Evolutionary conservation across 139 green algal species (phyloP), one percentile per base, ranked within the genome.

Genomic region (Coelastrella sp.): DNA sequence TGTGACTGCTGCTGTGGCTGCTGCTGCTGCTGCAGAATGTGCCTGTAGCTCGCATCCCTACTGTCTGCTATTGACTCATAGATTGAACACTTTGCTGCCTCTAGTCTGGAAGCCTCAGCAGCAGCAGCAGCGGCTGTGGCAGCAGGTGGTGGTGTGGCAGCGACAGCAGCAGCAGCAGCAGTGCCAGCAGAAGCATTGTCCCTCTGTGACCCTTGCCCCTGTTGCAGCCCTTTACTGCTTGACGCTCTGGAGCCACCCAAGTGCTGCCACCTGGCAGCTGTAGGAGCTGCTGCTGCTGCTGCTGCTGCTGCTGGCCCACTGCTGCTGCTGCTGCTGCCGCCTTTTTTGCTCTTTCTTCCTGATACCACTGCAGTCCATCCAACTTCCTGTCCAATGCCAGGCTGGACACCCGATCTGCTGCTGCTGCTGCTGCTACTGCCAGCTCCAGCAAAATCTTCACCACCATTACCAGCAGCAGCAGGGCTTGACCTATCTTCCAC

Each of bases 111-210:
- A 19, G 59, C 58, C 72, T 19, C 66, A 7, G 17, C 25, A 22
- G 7, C 25, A 35, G 12, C 61, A 78, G 22, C 81, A 59, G 60
- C 59, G 25, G 12, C 59, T 25, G 10, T 59, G 27, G 10, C 20
- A 59, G 20, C 80, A 72, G 8, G 11, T 20, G 8, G 8, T 81
- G 17, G n/a, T 60, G 25, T 27, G 20, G 9, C 78, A 27, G 56
- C 78, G 70, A 0, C 75, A 60, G 75, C 56, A 85, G 56, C 79
- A 66, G 57, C 79, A 72, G 58, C 79, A 70, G 79, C 57, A 74
- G 78, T 59, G 12, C 7, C 24, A 20, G 9, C 74, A 81, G 25
- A 7, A 9, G 25, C 74, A 59, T 60, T 8, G n/a, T 22, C 11
- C 74, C 15, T 9, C 72, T 25, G 72, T 25, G 7, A 35, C 72